A percentile compares a stretch with the other conserved stretches of the same genome.
phyloP scores from a whole-genome alignment of 225 moss, liverwort and hornwort species.

The Asterella californica region DNA sequence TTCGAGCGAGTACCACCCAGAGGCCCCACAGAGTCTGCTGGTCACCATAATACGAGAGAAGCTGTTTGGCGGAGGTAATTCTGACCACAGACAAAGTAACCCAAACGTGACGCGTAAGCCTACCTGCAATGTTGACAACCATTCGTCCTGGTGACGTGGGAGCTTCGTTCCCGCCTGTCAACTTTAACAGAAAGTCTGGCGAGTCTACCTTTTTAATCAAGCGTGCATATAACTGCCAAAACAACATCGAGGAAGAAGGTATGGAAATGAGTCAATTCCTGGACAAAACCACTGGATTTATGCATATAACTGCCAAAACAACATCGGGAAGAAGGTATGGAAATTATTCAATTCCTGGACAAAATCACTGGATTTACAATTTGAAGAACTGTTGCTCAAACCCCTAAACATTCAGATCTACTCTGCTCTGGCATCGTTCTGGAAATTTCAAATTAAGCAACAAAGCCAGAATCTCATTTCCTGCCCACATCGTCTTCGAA shows the following conservation, averaged over 20 bases:
- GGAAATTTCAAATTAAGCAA: neutral
- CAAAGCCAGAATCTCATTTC: neutral
- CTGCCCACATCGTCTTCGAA: too few species aligned
- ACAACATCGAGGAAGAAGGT: neutral
- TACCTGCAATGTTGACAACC: constrained; percentile 36
- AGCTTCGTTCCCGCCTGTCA: constrained; percentile 29
- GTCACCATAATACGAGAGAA: neutral
- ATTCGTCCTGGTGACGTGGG: constrained; percentile 25
- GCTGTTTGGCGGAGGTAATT: neutral
- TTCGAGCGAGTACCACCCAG: too few species aligned
- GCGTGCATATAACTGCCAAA: constrained; percentile 65
- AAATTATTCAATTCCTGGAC: neutral
- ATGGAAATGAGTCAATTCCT: neutral
- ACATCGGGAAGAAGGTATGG: neutral
- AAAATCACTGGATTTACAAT: neutral
- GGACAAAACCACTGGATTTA: neutral
- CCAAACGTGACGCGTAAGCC: neutral
- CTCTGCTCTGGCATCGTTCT: neutral
- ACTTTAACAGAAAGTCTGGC: constrained; percentile 69
- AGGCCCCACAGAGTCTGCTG: neutral
- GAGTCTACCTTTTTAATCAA: constrained; percentile 81
- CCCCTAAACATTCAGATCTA: neutral
- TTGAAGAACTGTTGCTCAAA: neutral
- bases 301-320: constrained; percentile 60
- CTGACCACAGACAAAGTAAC: neutral